Evolutionary conservation across 2,329 filamentous ascomycete genomes (phyloP).

Genomic region (Beauveria bassiana): DNA sequence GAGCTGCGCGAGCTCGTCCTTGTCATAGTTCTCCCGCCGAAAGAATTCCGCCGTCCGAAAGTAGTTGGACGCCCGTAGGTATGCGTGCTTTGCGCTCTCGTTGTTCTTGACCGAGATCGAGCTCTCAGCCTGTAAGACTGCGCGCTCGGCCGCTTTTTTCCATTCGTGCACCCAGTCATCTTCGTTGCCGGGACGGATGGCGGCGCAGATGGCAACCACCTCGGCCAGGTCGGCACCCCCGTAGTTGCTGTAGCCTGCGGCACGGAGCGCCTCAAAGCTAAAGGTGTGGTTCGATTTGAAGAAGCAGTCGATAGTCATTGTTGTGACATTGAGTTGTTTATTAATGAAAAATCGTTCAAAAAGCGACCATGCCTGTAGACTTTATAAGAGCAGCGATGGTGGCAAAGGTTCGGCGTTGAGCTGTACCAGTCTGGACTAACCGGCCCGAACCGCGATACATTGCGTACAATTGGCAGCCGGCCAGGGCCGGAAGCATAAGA

Average conservation of each 20-base stretch:
- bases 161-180: background rate
- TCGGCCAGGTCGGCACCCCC: slow-evolving; percentile 6
- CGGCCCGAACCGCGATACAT: background rate
- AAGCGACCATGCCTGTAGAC: background rate
- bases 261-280: slow-evolving; percentile 4
- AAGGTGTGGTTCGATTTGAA: slow-evolving; percentile 5
- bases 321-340: background rate
- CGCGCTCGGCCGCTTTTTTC: background rate
- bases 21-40: background rate
- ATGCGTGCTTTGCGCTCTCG: background rate
- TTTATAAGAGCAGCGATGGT: background rate
- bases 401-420: background rate
- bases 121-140: background rate
- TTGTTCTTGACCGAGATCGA: background rate
- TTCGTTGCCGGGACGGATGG: slow-evolving; percentile 1
- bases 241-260: slow-evolving; percentile 6
- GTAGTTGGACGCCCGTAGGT: slow-evolving; percentile 5
- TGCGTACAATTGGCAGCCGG: too few relatives aligned
- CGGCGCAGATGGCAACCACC: slow-evolving; percentile 4
- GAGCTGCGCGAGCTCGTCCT: background rate
- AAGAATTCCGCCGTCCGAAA: slow-evolving; percentile 7
- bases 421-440: background rate
- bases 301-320: slow-evolving; percentile 1
- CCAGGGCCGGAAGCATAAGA: too few relatives aligned
- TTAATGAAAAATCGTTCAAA: background rate